Conservation (phyloP, 2,329 filamentous ascomycete species). For the Ophiostoma pallidulum region DNA sequence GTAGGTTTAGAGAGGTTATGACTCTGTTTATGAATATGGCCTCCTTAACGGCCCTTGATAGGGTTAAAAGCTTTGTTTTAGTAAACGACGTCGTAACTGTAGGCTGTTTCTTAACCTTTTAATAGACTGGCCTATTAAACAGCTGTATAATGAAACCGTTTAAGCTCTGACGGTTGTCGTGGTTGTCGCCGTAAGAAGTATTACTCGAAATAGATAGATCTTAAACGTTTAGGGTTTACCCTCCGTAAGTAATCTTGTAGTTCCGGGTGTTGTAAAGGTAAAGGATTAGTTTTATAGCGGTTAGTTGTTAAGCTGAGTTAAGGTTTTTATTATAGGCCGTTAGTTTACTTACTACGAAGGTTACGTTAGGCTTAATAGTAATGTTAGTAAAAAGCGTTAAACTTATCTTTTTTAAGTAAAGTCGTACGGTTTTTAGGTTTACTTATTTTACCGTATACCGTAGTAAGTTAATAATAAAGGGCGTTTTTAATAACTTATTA, state of each 20-base stretch:
- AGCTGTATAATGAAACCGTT: not conserved
- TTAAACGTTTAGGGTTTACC: not conserved
- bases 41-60: not conserved
- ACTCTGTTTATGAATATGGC: not conserved
- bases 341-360: too few relatives aligned
- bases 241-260: not conserved
- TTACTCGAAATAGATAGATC: too few relatives aligned
- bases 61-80: not conserved
- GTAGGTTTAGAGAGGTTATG: not conserved
- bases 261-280: not conserved
- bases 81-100: not conserved
- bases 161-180: not conserved
- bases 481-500: too few relatives aligned
- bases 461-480: too few relatives aligned
- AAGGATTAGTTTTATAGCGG: not conserved
- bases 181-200: not conserved
- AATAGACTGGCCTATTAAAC: not conserved
- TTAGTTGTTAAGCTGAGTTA: too few relatives aligned
- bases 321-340: too few relatives aligned
- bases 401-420: too few relatives aligned
- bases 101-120: not conserved
- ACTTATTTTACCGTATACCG: too few relatives aligned
- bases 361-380: too few relatives aligned
- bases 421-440: too few relatives aligned
- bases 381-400: too few relatives aligned